A percentile compares a stretch with the other conserved stretches of the same genome.
phyloP scores from a whole-genome alignment of 2,329 filamentous ascomycete species.

The Beauveria medogensis region DNA sequence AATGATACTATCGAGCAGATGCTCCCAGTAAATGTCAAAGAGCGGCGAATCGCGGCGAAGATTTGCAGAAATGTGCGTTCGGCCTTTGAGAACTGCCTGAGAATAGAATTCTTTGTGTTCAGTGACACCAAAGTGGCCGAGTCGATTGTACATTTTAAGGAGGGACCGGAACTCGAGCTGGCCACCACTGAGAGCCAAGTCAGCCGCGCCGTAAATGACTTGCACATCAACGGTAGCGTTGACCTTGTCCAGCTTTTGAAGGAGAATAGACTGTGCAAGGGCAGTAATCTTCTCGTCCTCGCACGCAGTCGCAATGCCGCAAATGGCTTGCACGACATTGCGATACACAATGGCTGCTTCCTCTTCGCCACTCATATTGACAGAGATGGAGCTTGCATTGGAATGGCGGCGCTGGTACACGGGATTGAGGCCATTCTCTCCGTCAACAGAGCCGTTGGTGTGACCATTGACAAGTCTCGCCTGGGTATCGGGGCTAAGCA shows the following conservation, averaged over 20 bases:
- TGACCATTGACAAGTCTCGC: conserved; percentile 45
- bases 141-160: conserved; percentile 71
- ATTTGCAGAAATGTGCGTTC: conserved; percentile 67
- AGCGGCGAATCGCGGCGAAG: conserved; percentile 62
- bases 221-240: conserved; percentile 71
- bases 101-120: conserved; percentile 60
- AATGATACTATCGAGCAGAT: conserved; percentile 79
- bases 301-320: conserved; percentile 74
- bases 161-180: conserved; percentile 77
- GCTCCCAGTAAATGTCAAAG: conserved; percentile 74
- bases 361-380: conserved; percentile 67
- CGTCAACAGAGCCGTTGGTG: conserved; percentile 34
- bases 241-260: conserved; percentile 91
- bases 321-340: conserved; percentile 92
- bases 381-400: conserved; percentile 69
- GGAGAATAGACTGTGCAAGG: conserved; percentile 84
- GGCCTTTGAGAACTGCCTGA: conserved; percentile 71
- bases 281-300: conserved; percentile 89
- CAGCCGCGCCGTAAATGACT: conserved; percentile 76
- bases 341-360: conserved; percentile 70
- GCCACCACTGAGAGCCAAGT: conserved; percentile 68
- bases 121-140: conserved; percentile 64
- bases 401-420: conserved; percentile 50
- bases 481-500: conserved; percentile 67
- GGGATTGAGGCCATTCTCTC: conserved; percentile 29